These are phyloP conservation scores for Apiospora hydei DNA, from an alignment of 2,329 filamentous ascomycete genomes.

Conservation along the genomic window DNA sequence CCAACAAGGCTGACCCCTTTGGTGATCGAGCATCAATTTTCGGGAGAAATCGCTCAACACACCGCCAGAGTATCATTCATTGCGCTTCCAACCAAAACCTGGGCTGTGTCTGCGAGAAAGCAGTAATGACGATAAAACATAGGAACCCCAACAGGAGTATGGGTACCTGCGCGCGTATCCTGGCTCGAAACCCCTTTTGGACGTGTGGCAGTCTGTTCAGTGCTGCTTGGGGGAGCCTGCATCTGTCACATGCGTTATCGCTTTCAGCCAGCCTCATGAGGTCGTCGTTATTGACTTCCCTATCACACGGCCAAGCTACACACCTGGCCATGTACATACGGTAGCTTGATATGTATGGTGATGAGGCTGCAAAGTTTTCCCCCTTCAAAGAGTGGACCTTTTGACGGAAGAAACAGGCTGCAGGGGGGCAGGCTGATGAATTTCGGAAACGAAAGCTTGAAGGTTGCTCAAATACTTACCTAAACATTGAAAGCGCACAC, in stretches of 20 bases:
- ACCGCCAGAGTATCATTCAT: conserved; percentile 2
- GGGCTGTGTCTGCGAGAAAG: neutral
- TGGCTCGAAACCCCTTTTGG: neutral
- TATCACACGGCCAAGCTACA: conserved; percentile 12
- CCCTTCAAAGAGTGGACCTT: neutral
- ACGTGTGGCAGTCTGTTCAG: neutral
- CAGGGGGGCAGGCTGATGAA: neutral
- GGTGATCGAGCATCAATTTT: conserved; percentile 16
- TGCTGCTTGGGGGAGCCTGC: neutral
- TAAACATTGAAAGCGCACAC: neutral
- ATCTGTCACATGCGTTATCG: neutral
- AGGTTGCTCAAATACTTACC: neutral
- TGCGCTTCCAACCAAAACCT: neutral
- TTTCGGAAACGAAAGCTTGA: neutral
- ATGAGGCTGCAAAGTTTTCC: conserved; percentile 18
- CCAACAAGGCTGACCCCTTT: conserved; percentile 23
- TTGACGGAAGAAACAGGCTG: conserved; percentile 20
- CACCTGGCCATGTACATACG: neutral
- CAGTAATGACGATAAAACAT: neutral
- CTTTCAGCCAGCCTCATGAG: neutral
- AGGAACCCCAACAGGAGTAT: neutral
- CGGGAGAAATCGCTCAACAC: conserved; percentile 21
- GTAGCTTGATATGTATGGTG: neutral
- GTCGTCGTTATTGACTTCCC: neutral
- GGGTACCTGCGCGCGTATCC: too few species aligned